A percentile compares a stretch with the other conserved stretches of the same genome.
These are phyloP conservation scores for Suillus placidus DNA, from an alignment of 768 basidiomycete genomes.

Conservation along the genomic window DNA sequence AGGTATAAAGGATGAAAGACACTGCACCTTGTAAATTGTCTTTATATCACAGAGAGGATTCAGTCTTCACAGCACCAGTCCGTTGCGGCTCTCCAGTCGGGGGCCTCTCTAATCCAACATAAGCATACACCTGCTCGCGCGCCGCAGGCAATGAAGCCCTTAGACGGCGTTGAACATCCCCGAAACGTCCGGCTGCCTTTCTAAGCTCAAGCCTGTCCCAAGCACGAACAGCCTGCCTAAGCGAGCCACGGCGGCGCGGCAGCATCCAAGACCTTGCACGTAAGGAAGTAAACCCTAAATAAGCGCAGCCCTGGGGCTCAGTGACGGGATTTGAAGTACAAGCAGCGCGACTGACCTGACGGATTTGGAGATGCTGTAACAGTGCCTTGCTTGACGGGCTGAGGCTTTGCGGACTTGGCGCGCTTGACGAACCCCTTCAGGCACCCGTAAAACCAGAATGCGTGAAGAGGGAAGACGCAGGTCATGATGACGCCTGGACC, in stretches of 20 bases:
- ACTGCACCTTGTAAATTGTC: neutral
- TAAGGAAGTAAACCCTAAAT: slow-evolving; percentile 14
- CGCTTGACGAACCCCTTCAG: slow-evolving; percentile 49
- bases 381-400: slow-evolving; percentile 3
- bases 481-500: slow-evolving; percentile 44
- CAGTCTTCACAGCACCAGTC: neutral
- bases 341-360: slow-evolving; percentile 15
- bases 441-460: slow-evolving; percentile 55
- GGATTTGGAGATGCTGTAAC: neutral
- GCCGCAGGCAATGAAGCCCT: slow-evolving; percentile 28
- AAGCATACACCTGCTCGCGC: slow-evolving; percentile 33
- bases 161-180: slow-evolving; percentile 33
- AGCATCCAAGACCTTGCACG: slow-evolving; percentile 21
- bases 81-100: neutral
- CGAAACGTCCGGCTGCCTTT: slow-evolving; percentile 29
- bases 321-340: neutral
- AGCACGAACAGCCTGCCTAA: slow-evolving; percentile 30
- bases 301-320: slow-evolving; percentile 6
- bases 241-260: slow-evolving; percentile 29
- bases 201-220: slow-evolving; percentile 34
- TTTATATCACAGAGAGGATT: neutral
- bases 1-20: neutral
- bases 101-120: slow-evolving; percentile 25
- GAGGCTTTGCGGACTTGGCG: slow-evolving; percentile 15
- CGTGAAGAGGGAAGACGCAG: slow-evolving; percentile 51